Percentiles rank a stretch among this genome's conserved stretches.
These are phyloP conservation scores for Panicum virgatum DNA, from an alignment of 202 grass and related monocot species.

Conservation along the genomic window DNA sequence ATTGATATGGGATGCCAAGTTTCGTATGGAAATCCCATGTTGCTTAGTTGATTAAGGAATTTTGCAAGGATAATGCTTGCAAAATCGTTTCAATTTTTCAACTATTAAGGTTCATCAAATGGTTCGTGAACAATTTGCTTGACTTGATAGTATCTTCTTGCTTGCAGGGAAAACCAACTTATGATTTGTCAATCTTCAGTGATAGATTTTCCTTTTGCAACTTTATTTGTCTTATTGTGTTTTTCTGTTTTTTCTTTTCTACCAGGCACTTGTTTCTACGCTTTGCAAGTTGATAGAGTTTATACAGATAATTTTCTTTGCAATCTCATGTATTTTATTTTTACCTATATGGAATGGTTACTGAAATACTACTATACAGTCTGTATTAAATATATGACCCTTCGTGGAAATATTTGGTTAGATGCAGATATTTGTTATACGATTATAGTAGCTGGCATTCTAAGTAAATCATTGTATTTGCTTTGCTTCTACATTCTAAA, in stretches of 20 bases:
- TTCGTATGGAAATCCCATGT: not conserved
- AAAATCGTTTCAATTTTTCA: not conserved
- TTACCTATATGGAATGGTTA: not conserved
- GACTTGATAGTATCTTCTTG: not conserved
- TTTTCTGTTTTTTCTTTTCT: not conserved
- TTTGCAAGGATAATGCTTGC: not conserved
- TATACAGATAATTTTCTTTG: not conserved
- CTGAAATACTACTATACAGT: not conserved
- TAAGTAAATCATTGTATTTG: not conserved
- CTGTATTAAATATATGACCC: not conserved
- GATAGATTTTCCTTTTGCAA: slow-evolving; percentile 6
- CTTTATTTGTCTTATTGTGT: not conserved
- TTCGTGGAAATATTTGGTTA: slow-evolving; percentile 4
- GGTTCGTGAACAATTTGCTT: not conserved
- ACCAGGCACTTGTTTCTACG: slow-evolving; percentile 6
- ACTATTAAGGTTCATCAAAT: not conserved
- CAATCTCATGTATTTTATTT: slow-evolving; percentile 24
- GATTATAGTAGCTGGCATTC: not conserved
- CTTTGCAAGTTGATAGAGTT: slow-evolving; percentile 7
- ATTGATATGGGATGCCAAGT: slow-evolving; percentile 1
- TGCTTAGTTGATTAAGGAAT: not conserved
- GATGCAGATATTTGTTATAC: not conserved
- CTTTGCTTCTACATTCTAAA: not conserved
- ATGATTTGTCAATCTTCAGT: not conserved
- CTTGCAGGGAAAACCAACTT: not conserved